phyloP scores from a whole-genome alignment of 352 stramenopile genomes.

The Pythium brassicae region DNA sequence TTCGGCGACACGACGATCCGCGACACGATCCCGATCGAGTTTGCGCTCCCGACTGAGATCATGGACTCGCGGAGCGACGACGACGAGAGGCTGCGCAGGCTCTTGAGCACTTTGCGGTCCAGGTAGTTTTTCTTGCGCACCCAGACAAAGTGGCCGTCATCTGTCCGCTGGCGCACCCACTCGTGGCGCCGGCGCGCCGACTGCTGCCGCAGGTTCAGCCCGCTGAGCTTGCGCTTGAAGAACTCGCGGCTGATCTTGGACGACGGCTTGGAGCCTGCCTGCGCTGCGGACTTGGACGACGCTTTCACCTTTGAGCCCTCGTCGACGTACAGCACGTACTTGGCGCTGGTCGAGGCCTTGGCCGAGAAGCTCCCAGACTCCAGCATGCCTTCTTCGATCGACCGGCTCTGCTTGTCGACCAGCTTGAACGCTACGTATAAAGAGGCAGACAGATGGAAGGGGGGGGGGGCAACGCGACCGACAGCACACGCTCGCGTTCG shows the following conservation, averaged over 20 bases:
- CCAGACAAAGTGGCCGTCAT: conserved; percentile 79
- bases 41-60: conserved; percentile 48
- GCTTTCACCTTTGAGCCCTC: conserved; percentile 44
- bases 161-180: conserved; percentile 75
- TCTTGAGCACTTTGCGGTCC: conserved; percentile 69
- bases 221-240: conserved; percentile 77
- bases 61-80: conserved; percentile 67
- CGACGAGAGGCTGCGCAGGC: conserved; percentile 43
- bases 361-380: conserved; percentile 31
- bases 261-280: conserved; percentile 16
- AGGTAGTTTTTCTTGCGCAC: conserved; percentile 73
- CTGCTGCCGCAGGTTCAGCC: conserved; percentile 74
- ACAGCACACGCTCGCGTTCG: no score
- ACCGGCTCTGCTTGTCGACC: conserved; percentile 38
- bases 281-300: conserved; percentile 5
- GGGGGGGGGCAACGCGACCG: no score
- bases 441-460: neutral
- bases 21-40: conserved; percentile 73
- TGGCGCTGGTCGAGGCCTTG: conserved; percentile 34
- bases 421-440: conserved; percentile 47
- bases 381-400: conserved; percentile 23
- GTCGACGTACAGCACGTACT: conserved; percentile 73
- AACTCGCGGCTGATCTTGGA: conserved; percentile 55
- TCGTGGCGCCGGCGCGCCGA: conserved; percentile 80
- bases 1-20: conserved; percentile 69